Conservation (phyloP, 2,329 filamentous ascomycete species). For the Juglanconis sp. region DNA sequence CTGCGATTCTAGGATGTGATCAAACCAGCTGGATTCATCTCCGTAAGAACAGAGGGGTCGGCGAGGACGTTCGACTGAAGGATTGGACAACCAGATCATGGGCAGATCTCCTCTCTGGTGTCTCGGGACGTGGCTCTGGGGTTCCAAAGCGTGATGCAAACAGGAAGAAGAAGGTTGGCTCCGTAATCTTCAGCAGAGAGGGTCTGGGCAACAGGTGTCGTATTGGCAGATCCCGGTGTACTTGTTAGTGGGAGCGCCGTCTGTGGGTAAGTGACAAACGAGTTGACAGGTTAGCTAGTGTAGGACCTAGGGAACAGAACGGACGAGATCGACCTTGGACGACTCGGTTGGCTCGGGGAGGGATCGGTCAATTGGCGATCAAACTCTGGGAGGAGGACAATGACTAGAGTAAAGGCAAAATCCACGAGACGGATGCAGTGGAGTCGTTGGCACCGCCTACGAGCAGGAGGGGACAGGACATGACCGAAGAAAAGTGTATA, state of each 20-base stretch:
- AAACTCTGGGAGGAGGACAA: background rate
- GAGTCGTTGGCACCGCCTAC: background rate
- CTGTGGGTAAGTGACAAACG: constrained; percentile 3
- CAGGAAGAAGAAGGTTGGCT: no score
- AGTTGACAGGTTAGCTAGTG: constrained; percentile 3
- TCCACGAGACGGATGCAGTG: background rate
- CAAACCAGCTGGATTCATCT: constrained; percentile 1
- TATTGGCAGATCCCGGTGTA: no score
- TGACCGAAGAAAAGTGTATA: background rate
- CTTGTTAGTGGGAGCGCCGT: background rate
- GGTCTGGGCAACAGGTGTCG: no score
- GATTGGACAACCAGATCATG: background rate
- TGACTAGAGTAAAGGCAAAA: background rate
- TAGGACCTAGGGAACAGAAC: background rate
- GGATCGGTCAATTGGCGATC: constrained; percentile 4
- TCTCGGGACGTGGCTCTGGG: no score
- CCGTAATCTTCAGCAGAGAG: no score
- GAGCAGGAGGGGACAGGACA: background rate
- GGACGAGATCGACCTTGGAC: constrained; percentile 4
- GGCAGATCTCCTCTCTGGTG: background rate
- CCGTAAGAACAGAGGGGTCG: constrained; percentile 4
- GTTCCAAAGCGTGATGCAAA: no score
- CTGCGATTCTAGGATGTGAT: background rate
- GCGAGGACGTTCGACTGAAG: no score
- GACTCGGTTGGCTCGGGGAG: constrained; percentile 23